These are phyloP conservation scores for Nicotiana tabacum DNA, from an alignment of 257 asterid genomes.

Conservation along the genomic window DNA sequence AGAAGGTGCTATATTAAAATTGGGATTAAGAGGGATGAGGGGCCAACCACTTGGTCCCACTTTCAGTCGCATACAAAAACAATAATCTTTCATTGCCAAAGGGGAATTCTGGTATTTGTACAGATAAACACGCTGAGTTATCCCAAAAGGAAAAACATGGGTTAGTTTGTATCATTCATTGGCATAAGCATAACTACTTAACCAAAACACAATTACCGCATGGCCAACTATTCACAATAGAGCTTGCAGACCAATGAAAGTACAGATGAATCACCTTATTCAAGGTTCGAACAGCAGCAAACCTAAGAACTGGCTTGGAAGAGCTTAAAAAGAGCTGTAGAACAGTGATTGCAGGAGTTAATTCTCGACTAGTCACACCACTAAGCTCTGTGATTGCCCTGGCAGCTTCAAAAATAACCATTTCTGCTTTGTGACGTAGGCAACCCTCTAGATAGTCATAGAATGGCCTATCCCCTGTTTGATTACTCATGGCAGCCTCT, in stretches of 20 bases:
- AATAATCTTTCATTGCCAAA: neutral
- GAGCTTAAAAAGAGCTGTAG: constrained; percentile 88
- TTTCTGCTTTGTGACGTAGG: constrained; percentile 94
- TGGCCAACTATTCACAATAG: neutral
- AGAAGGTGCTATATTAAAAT: neutral
- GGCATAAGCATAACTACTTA: too few relatives aligned
- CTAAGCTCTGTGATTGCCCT: constrained; percentile 89
- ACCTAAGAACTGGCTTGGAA: constrained; percentile 86
- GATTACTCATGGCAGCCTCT: constrained; percentile 57
- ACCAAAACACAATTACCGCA: neutral
- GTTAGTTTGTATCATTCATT: neutral
- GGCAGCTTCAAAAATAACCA: constrained; percentile 97
- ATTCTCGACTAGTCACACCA: constrained; percentile 76
- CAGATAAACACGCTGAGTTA: neutral
- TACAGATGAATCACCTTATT: constrained; percentile 57
- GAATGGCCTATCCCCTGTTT: constrained; percentile 83
- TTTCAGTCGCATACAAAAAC: neutral
- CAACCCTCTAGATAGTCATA: constrained; percentile 92
- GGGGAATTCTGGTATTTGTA: neutral
- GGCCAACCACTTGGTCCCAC: too few relatives aligned
- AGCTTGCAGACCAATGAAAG: neutral
- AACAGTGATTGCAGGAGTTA: constrained; percentile 91
- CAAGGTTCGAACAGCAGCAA: constrained; percentile 96
- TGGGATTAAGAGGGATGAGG: neutral
- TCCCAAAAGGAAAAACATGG: neutral